These are phyloP conservation scores for Nicotiana undulata DNA, from an alignment of 257 asterid genomes.

Conservation along the genomic window DNA sequence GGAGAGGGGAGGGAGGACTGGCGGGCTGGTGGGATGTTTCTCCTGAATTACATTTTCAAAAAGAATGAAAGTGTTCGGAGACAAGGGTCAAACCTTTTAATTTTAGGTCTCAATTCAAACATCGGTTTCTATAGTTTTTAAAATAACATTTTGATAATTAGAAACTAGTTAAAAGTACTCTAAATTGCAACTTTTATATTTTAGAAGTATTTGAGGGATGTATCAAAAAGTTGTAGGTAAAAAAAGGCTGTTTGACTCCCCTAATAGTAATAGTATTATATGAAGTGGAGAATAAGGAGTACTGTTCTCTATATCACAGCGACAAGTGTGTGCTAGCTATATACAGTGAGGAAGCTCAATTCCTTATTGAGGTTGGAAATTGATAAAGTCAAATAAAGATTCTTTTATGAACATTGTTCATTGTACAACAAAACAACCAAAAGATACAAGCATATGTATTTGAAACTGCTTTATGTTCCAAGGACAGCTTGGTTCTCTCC, in stretches of 20 bases:
- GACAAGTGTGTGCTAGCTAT: not conserved
- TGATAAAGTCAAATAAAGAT: not conserved
- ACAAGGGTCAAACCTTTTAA: not conserved
- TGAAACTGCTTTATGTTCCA: not conserved
- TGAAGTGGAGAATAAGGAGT: not conserved
- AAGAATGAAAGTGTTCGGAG: not conserved
- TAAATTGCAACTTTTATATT: not conserved
- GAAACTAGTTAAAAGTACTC: not conserved
- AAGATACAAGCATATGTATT: not conserved
- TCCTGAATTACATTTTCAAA: not conserved
- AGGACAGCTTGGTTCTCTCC: not conserved
- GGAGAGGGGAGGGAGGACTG: not conserved
- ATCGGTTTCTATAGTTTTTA: not conserved
- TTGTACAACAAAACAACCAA: not conserved
- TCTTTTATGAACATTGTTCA: not conserved
- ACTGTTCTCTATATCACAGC: not conserved
- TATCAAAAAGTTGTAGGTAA: not conserved
- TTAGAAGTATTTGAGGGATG: no score
- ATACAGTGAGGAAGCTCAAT: not conserved
- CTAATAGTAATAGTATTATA: not conserved
- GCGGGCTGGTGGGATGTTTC: not conserved
- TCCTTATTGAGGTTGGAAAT: not conserved
- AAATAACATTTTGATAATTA: not conserved
- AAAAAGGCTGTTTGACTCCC: not conserved
- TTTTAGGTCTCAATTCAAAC: not conserved